Evolutionary conservation across 192 early-diverging fungal species (phyloP), one percentile per base, ranked within the genome.

Genomic region (Linnemannia schmuckeri): DNA sequence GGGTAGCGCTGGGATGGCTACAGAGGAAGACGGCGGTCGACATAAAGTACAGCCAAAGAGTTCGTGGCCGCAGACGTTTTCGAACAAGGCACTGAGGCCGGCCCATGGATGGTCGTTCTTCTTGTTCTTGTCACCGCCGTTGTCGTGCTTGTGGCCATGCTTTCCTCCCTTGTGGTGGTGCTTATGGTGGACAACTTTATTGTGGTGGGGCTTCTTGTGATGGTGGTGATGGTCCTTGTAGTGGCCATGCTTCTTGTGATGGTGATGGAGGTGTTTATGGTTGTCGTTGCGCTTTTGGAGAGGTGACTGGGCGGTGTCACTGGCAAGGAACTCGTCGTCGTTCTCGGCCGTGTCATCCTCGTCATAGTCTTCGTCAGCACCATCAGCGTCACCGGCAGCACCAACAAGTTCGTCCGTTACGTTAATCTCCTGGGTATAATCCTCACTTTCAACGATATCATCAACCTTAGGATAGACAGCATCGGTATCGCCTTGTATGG

Each of bases 31-130:
- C 30, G 24, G 41, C 77, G 18, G 10, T 13, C 15, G 33, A 18
- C 18, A 70, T 78, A 38, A 78, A 70, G 41, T 78, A 17, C 77
- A 78, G 37, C 77, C 77, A 49, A 78, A 78, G 44, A 78, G 41
- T 5, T 70, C 30, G 17, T 18, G 9, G 7, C 77, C 77, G 30
- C 77, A 78, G 68, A 70, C 12, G 0, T 27, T 4, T 8, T 68
- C 77, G 2, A 27, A 10, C 0, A 27, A 42, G 44, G 46, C 30
- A 12, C 77, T 70, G 35, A 69, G 77, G 18, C 77, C 77, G 30
- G 44, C 20, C 61, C 75, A 77, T 12, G 75, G 61, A 61, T 76
- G 75, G 0, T 2, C n/a, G 4, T 70, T 42, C 24, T 78, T 54
- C 20, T 57, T 35, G 2, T 18, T 27, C 33, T 75, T 41, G 27